Base-by-base conservation (phyloP, 139 green algal genomes). In the Closterium sp. region DNA sequence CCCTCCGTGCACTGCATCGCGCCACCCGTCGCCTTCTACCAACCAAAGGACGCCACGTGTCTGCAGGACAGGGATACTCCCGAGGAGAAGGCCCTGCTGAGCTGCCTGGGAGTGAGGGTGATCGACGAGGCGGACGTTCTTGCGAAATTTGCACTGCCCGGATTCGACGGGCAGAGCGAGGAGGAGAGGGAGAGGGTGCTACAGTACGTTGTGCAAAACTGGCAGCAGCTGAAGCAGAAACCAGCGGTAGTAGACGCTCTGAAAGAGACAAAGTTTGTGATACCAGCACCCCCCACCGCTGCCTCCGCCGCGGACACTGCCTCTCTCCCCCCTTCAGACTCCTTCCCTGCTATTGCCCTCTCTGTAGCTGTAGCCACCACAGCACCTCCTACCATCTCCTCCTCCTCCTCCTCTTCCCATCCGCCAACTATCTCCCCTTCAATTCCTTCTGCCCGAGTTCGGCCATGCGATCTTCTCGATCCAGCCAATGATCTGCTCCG, bases 391-490 rank as follows among this genome's bases (percentile, higher is more conserved):
- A 76, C 55, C 55, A 28, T 19, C 55, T 76, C 55, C 55, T 76
- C 12, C 55, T 76, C 55, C 12, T 19, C 55, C 12, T 3, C 23
- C 55, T 19, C 55, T 76, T 76, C 55, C 55, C 55, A 76, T 19
- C 55, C 55, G 23, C 55, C 12, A 19, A 76, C 55, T 76, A 16
- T 76, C 9, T 28, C 55, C 55, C 55, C 55, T 76, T 76, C 55
- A 76, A 76, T 28, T 76, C 25, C 55, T 76, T 76, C 55, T 76
- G 55, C 55, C 55, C 55, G 55, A 28, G 55, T 76, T 2, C 55
- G 89, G 10, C 89, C 89, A n/a, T n/a, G 34, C 3, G 91, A 96
- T 84, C 93, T 97, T 90, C 95, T 96, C 84, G 96, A 97, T 90
- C 96, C 96, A 0, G 64, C 43, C 9, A 66, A 94, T 1, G 43